Evolutionary conservation across 306 rosid species (phyloP), one percentile per base, ranked within the genome.

Genomic region (Cucumis cinereus): DNA sequence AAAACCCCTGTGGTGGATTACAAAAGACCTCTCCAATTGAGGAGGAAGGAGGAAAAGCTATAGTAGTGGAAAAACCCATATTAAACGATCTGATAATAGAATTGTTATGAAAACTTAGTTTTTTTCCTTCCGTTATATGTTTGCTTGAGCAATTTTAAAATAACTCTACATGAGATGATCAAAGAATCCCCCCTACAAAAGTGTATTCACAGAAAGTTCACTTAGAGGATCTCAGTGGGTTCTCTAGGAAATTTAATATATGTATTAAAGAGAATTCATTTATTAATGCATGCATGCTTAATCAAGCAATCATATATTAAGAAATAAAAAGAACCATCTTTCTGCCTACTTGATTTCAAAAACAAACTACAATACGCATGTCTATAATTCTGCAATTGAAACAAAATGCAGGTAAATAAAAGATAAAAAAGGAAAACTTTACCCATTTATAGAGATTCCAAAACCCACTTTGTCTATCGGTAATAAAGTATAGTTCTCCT

Each of bases 381-480:
- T 15, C 41, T 24, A 45, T 23, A 47, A 59, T 71, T 71, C 59
- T 72, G 76, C 76, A 52, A 30, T 72, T 30, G 17, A 52, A 81
- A 74, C 40, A 73, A 68, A 74, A 55, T 19, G 49, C 71, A 68
- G 43, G 75, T 56, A 52, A 17, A 3, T 79, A 72, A 79, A 66
- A 15, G 12, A 49, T 23, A 5, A 15, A 20, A 28, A 20, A 62
- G 19, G 77, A 19, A 55, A 62, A 85, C 61, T 67, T 85, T 88
- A 94, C 99, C 98, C 99, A 94, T 90, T 89, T 92, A 81, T 90
- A 86, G 77, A 94, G 81, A 86, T 94, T 94, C 99, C 99, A 94
- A 78, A 86, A 94, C 38, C 99, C 99, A 87, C 78, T 83, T 56
- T 76, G 80, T 61, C 91, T 90, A 80, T 94, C 99, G 7, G 98